A percentile compares a stretch with the other conserved stretches of the same genome.
Evolutionary conservation across 2,329 filamentous ascomycete genomes (phyloP).

Genomic region (Xylariaceae sp.): DNA sequence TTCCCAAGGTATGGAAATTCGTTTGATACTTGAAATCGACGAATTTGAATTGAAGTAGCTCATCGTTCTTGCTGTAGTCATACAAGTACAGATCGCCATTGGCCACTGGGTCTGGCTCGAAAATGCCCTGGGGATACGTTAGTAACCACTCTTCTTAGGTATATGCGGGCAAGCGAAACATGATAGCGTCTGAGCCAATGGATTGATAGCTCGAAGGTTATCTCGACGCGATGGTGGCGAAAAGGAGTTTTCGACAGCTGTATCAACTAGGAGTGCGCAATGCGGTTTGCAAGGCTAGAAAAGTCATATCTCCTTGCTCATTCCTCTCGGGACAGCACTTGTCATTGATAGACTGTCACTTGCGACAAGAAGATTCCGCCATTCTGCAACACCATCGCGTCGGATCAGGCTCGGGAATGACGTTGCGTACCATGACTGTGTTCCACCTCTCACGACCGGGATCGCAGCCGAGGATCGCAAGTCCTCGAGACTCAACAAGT

Average conservation of each 20-base stretch:
- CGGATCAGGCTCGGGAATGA: neutral
- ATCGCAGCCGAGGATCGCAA: slow-evolving; percentile 38
- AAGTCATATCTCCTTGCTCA: too few relatives aligned
- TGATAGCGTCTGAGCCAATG: neutral
- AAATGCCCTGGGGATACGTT: slow-evolving; percentile 24
- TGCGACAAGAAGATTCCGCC: neutral
- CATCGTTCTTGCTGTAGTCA: slow-evolving; percentile 29
- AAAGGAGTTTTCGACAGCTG: too few relatives aligned
- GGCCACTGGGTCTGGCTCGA: slow-evolving; percentile 23
- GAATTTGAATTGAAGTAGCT: slow-evolving; percentile 23
- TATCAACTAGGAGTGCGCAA: too few relatives aligned
- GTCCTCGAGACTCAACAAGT: slow-evolving; percentile 32
- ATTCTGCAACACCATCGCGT: neutral
- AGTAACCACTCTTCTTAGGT: slow-evolving; percentile 1
- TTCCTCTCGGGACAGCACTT: too few relatives aligned
- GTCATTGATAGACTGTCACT: too few relatives aligned
- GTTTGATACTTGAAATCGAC: slow-evolving; percentile 19
- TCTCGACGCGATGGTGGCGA: too few relatives aligned
- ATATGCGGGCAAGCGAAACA: slow-evolving; percentile 8
- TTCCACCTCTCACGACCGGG: slow-evolving; percentile 38
- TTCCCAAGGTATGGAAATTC: slow-evolving; percentile 39
- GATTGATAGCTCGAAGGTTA: too few relatives aligned
- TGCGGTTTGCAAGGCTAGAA: too few relatives aligned
- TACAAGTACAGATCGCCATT: slow-evolving; percentile 35
- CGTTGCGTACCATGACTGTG: slow-evolving; percentile 35